Base-by-base conservation (phyloP, 371 early-diverging fungal genomes). In the Mortierella polycephala region DNA sequence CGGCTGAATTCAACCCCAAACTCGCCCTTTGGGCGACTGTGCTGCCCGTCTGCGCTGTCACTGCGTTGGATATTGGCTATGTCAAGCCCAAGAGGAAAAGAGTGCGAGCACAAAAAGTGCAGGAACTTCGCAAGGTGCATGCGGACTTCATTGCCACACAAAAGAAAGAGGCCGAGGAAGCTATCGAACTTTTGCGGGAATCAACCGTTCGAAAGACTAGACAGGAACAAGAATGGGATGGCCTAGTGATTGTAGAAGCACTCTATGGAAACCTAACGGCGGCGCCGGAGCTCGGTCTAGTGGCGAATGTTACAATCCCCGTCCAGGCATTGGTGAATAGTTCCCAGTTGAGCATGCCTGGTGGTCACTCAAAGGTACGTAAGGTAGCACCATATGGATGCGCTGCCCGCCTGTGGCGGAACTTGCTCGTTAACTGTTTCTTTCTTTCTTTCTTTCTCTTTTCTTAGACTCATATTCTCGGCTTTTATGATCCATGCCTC, bases 401-500 rank as follows among this genome's bases (percentile, higher is more conserved):
- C 11, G 11, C 45, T 8, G 5, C 21, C 46, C 8, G 30, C 47
- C 14, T 70, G 49, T 46, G 13, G 11, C 10, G 14, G 39, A 18
- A 8, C 42, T 13, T 12, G 16, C 3, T 0, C 9, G 11, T n/a
- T 57, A 45, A 57, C 55, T 40, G n/a, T 40, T 50, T n/a, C n/a
- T 18, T 30, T 21, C 45, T 44, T 21, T 46, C 41, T 6, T 39
- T 20, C 30, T 18, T 44, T 14, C 23, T 21, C 23, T 30, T 21
- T 39, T 39, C 10, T 50, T 82, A 93, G 93, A 84, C 91, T 47
- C 92, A 92, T 69, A 86, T 97, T 61, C 85, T 96, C 59, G 99
- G 99, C 3, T 97, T 98, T 82, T 97, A 95, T 74, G 98, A 98
- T 85, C 99, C 99, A 41, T 95, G 96, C 72, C 88, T 96, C 50